Base-by-base conservation (phyloP, 306 rosid species). In the Cotoneaster glaucophyllus region DNA sequence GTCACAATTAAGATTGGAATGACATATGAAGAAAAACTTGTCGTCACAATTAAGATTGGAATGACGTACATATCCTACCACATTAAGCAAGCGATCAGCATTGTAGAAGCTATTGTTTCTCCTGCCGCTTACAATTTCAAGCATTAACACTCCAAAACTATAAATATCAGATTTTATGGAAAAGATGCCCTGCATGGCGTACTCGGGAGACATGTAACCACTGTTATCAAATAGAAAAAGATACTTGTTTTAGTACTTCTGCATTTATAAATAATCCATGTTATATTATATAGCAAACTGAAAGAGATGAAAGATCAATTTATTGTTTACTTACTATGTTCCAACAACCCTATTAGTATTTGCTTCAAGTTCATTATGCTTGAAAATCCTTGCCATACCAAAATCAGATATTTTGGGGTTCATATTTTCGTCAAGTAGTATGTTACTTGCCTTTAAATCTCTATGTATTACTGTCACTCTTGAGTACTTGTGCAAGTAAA, bases 171-270 rank as follows among this genome's bases (percentile, higher is more conserved):
- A 54, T 2, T 71, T 71, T 7, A 4, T 9, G 4, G 75, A 71
- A 6, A 71, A n/a, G 1, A 7, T 7, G 3, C 75, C 65, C 7
- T 6, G 13, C 19, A 19, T 6, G 22, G 22, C 61, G 19, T 44
- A 70, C 29, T 81, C 84, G 1, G 78, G 81, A 8, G 74, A 32
- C 81, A 78, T 78, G 14, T 69, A 63, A 22, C 83, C 83, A 24
- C 81, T 83, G 52, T 61, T 74, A 11, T 5, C 29, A 78, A 17
- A 22, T 19, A 32, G 6, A 31, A 18, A 22, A 3, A 17, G 10
- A 0, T 1, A 32, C 37, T 32, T 32, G 37, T 32, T 32, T 32
- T 32, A 5, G 37, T 32, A 32, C 6, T 32, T 32, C 37, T 32
- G 37, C 37, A 32, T 5, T 5, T 0, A 32, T 32, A 32, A 32